Evolutionary conservation across 345 rosid genomes (phyloP).

Genomic region (Rubroshorea leprosula): DNA sequence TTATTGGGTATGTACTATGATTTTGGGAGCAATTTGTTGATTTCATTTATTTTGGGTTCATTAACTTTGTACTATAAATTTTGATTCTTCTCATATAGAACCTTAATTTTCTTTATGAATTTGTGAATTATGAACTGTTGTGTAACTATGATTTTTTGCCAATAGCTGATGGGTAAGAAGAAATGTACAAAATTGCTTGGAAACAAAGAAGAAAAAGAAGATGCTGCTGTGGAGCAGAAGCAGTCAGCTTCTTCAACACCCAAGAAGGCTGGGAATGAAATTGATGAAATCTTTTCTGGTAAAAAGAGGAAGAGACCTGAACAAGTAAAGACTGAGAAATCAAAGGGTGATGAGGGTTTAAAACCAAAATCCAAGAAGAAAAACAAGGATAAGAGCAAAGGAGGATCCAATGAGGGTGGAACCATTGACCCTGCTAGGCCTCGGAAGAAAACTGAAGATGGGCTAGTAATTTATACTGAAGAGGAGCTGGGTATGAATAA

Average conservation of each 20-base stretch:
- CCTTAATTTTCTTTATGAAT: no score
- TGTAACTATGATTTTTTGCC: not conserved
- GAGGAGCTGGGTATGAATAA: slow-evolving; percentile 63
- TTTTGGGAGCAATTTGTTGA: no score
- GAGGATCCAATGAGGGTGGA: slow-evolving; percentile 11
- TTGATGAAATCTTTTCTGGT: slow-evolving; percentile 37
- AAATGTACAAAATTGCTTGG: slow-evolving; percentile 20
- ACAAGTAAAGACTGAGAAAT: slow-evolving; percentile 6
- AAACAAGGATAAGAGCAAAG: slow-evolving; percentile 30
- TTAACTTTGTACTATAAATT: no score
- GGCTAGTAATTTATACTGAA: slow-evolving; percentile 49
- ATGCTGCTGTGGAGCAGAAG: slow-evolving; percentile 10
- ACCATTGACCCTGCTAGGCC: slow-evolving; percentile 17
- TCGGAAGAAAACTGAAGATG: slow-evolving; percentile 50
- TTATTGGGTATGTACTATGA: no score
- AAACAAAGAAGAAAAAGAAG: slow-evolving; percentile 15
- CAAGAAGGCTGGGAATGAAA: slow-evolving; percentile 28
- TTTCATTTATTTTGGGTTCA: no score
- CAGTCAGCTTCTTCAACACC: slow-evolving; percentile 21
- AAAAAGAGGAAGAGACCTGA: slow-evolving; percentile 35
- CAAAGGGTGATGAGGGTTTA: slow-evolving; percentile 17
- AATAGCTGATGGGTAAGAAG: slow-evolving; percentile 13
- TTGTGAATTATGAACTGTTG: not conserved
- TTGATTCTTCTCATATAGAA: no score
- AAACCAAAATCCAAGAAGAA: slow-evolving; percentile 27